phyloP scores from a whole-genome alignment of 768 basidiomycete species.

The Auriscalpium orientale region DNA sequence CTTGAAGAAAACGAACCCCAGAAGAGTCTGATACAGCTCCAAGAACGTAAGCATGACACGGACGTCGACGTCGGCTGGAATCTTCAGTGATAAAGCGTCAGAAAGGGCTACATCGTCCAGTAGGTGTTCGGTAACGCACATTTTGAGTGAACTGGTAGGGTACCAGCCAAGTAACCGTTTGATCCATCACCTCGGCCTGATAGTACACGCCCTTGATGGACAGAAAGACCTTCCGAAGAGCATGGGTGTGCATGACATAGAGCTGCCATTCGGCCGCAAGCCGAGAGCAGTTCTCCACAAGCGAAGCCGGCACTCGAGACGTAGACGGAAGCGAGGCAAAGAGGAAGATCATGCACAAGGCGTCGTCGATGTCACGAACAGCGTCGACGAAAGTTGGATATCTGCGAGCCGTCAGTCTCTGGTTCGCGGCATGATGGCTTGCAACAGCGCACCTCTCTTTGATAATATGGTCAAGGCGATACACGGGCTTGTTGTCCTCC shows the following conservation, averaged over 20 bases:
- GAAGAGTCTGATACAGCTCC: slow-evolving; percentile 93
- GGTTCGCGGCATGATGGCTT: background rate
- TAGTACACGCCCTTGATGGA: slow-evolving; percentile 98
- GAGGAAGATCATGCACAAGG: slow-evolving; percentile 88
- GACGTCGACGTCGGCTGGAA: slow-evolving; percentile 92
- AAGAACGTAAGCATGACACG: slow-evolving; percentile 97
- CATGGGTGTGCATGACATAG: slow-evolving; percentile 82
- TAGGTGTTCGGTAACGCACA: slow-evolving; percentile 35
- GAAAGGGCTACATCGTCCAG: background rate
- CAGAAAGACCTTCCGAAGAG: slow-evolving; percentile 85
- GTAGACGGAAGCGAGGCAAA: slow-evolving; percentile 90
- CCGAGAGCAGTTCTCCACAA: slow-evolving; percentile 85
- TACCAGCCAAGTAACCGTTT: slow-evolving; percentile 91
- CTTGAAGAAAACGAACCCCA: slow-evolving; percentile 95
- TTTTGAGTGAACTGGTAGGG: slow-evolving; percentile 97
- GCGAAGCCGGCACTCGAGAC: slow-evolving; percentile 67
- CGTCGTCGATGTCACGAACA: slow-evolving; percentile 93
- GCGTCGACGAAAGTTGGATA: slow-evolving; percentile 98
- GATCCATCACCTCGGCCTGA: slow-evolving; percentile 91
- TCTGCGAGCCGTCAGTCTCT: slow-evolving; percentile 33
- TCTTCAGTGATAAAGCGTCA: slow-evolving; percentile 34
- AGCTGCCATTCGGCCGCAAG: slow-evolving; percentile 95
- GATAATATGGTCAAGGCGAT: slow-evolving; percentile 90
- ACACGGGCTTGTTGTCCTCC: slow-evolving; percentile 89
- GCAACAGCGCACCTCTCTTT: slow-evolving; percentile 76